Evolutionary conservation across 495 filamentous ascomycete genomes (phyloP), one percentile per base, ranked within the genome.

Genomic region (Aspergillus heteromorphus): DNA sequence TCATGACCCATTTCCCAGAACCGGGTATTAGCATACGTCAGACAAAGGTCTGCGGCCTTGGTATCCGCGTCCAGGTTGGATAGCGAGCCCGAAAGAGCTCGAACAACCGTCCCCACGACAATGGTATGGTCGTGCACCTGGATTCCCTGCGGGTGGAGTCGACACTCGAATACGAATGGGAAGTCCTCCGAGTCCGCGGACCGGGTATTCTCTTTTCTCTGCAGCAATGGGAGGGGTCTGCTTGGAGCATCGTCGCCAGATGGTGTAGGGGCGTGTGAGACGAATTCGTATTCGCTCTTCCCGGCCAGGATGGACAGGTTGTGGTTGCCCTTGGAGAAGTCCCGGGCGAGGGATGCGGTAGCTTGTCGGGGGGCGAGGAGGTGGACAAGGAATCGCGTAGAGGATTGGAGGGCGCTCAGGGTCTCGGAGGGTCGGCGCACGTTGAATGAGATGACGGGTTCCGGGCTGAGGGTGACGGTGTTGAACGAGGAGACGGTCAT

Each of bases 401-500:
- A 82, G 6, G 65, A 55, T 30, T 73, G 60, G 4, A 95, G 75
- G 0, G 87, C 86, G 53, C 76, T 73, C 31, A 85, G 71, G 2
- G 88, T 95, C n/a, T 79, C 79, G 27, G 86, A 89, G 9, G 89
- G 88, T 6, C 78, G 71, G 19, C 78, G 79, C 54, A 95, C 78
- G 60, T 95, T 95, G 79, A 95, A 92, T 30, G 84, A 85, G 31
- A 93, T 78, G 21, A 86, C 75, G 0, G 90, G 88, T 4, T 71
- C 59, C 0, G 89, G 89, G 11, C 62, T 53, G 1, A 93, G 73
- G 0, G 85, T 80, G 20, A 95, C 79, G 0, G 87, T 89, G 17
- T 81, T 91, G 73, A 95, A 87, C 11, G 87, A 91, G 17, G 90
- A 95, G 58, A 92, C 84, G 20, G 88, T 91, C 76, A 93, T 86